Conservation (phyloP, 2,329 filamentous ascomycete genomes). For the Hymenoscyphus albidus region DNA sequence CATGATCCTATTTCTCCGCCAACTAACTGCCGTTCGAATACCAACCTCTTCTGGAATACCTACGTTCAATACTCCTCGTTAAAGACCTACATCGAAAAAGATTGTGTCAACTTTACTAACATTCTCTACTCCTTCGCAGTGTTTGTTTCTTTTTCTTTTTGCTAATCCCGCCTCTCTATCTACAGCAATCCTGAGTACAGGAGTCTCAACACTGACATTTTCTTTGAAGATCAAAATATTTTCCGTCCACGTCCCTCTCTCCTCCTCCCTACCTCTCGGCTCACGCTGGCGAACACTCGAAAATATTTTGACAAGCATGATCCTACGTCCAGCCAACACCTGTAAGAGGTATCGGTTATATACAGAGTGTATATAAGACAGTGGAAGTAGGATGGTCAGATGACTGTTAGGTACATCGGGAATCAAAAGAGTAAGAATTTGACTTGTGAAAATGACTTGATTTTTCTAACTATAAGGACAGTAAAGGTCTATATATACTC, state of each 20-base stretch:
- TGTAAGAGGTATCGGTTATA: no score
- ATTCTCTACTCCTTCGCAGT: neutral
- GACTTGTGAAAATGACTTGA: no score
- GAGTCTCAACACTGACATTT: no score
- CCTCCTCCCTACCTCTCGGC: slow-evolving; percentile 20
- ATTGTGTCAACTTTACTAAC: slow-evolving; percentile 29
- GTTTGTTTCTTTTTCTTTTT: neutral
- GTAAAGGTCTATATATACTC: no score
- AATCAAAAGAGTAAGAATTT: no score
- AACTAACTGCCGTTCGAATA: slow-evolving; percentile 32
- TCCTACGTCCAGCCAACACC: slow-evolving; percentile 26
- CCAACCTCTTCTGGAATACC: slow-evolving; percentile 30
- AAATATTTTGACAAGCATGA: slow-evolving; percentile 14
- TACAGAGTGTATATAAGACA: no score
- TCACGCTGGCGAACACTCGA: neutral
- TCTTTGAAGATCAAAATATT: neutral
- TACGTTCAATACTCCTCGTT: slow-evolving; percentile 33
- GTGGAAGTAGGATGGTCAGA: no score
- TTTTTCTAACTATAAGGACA: no score
- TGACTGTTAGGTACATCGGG: no score
- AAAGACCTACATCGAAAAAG: slow-evolving; percentile 30
- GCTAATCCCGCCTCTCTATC: neutral
- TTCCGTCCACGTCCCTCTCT: neutral
- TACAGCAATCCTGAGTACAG: no score
- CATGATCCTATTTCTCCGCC: slow-evolving; percentile 31